Percentiles rank a stretch among this genome's conserved stretches.
phyloP scores from a whole-genome alignment of 2,329 filamentous ascomycete species.

The Hypoxylon sp. region DNA sequence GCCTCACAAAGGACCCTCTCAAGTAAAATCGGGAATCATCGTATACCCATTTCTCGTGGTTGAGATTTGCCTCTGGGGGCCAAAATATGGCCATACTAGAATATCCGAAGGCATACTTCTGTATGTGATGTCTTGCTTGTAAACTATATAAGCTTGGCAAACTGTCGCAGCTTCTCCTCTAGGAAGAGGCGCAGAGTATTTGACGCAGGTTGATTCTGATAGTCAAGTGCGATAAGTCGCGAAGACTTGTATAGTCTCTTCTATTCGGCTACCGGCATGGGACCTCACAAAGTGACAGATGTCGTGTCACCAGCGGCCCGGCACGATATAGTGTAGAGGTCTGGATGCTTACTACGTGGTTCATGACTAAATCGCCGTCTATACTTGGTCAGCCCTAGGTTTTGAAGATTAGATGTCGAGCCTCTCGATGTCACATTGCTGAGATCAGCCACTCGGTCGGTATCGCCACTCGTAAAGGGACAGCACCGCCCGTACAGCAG shows the following conservation, averaged over 20 bases:
- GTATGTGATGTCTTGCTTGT: slow-evolving; percentile 10
- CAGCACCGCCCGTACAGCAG: slow-evolving; percentile 4
- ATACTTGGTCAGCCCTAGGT: neutral
- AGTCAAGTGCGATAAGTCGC: slow-evolving; percentile 1
- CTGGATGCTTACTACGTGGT: slow-evolving; percentile 28
- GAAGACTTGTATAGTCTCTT: slow-evolving; percentile 1
- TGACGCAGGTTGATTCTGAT: slow-evolving; percentile 10
- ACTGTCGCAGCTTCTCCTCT: slow-evolving; percentile 1
- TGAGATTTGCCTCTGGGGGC: slow-evolving; percentile 1
- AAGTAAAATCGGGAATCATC: neutral
- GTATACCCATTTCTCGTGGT: slow-evolving; percentile 2
- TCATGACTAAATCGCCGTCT: slow-evolving; percentile 5
- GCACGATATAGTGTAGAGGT: slow-evolving; percentile 3
- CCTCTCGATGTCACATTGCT: slow-evolving; percentile 12
- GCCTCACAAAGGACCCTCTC: neutral
- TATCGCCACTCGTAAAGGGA: slow-evolving; percentile 18
- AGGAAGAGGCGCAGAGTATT: neutral
- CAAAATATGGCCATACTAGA: slow-evolving; percentile 39
- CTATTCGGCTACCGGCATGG: slow-evolving; percentile 22
- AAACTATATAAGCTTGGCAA: slow-evolving; percentile 16
- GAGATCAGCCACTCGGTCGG: slow-evolving; percentile 29
- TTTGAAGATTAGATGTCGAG: slow-evolving; percentile 8
- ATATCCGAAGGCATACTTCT: slow-evolving; percentile 31
- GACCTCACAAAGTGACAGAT: slow-evolving; percentile 15
- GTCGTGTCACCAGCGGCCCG: slow-evolving; percentile 28